These are phyloP conservation scores for Platanus orientalis DNA, from an alignment of 164 flowering plant genomes.

Conservation along the genomic window DNA sequence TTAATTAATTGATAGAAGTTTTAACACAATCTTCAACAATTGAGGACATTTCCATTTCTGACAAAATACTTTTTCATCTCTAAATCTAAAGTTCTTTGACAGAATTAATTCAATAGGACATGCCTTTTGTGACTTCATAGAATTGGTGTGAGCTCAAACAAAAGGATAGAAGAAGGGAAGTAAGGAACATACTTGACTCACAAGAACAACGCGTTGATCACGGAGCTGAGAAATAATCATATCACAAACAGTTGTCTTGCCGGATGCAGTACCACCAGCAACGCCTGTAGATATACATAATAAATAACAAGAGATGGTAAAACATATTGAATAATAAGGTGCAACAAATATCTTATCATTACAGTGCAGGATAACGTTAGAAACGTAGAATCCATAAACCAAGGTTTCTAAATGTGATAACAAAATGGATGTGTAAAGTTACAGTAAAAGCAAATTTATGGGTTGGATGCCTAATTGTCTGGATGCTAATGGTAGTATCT, in stretches of 20 bases:
- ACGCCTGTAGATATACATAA: conserved; percentile 38
- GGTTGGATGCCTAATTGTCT: too few relatives aligned
- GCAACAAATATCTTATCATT: background rate
- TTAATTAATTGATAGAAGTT: too few relatives aligned
- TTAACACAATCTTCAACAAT: too few relatives aligned
- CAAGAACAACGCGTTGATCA: conserved; percentile 65
- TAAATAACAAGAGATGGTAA: background rate
- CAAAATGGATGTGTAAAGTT: background rate
- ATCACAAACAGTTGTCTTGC: conserved; percentile 70
- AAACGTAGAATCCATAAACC: background rate
- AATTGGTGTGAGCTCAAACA: background rate
- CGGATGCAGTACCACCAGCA: conserved; percentile 73
- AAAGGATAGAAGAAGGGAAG: background rate
- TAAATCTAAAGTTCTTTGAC: too few relatives aligned
- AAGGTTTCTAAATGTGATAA: background rate
- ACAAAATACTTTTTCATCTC: too few relatives aligned
- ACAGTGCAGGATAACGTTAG: background rate
- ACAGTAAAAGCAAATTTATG: too few relatives aligned
- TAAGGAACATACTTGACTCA: conserved; percentile 42
- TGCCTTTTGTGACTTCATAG: background rate
- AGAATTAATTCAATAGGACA: background rate
- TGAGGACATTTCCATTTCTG: too few relatives aligned
- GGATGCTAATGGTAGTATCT: too few relatives aligned
- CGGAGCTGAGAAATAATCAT: conserved; percentile 60
- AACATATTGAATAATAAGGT: background rate